These are phyloP conservation scores for Verticillium longisporum DNA, from an alignment of 2,329 filamentous ascomycete genomes.

Conservation along the genomic window DNA sequence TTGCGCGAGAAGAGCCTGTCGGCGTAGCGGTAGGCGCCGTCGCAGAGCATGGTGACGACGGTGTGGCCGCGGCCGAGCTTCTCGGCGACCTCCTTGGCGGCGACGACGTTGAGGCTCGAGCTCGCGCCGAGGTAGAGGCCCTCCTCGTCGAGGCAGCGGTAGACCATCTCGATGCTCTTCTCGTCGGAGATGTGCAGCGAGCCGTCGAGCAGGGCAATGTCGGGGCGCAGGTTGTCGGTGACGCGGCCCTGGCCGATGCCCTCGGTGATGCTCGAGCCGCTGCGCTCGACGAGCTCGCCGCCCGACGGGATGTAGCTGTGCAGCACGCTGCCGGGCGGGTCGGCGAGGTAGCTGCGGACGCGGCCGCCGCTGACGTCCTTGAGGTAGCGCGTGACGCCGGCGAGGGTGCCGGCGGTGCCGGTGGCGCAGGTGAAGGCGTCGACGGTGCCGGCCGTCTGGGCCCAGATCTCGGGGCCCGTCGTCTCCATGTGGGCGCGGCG, in stretches of 20 bases:
- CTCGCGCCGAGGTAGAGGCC: slow-evolving; percentile 92
- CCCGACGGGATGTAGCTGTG: slow-evolving; percentile 87
- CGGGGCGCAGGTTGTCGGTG: slow-evolving; percentile 87
- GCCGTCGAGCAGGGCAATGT: slow-evolving; percentile 78
- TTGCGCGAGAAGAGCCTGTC: slow-evolving; percentile 86
- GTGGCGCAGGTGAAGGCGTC: slow-evolving; percentile 96
- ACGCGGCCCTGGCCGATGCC: slow-evolving; percentile 95
- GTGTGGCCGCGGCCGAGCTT: slow-evolving; percentile 83
- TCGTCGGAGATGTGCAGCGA: slow-evolving; percentile 81
- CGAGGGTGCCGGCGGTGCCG: slow-evolving; percentile 85
- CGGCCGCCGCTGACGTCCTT: slow-evolving; percentile 73
- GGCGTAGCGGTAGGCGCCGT: slow-evolving; percentile 96
- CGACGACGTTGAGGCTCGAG: slow-evolving; percentile 89
- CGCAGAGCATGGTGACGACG: slow-evolving; percentile 88
- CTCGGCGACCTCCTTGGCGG: slow-evolving; percentile 88
- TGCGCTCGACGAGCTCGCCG: slow-evolving; percentile 73
- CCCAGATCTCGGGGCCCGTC: slow-evolving; percentile 95
- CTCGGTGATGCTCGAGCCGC: slow-evolving; percentile 88
- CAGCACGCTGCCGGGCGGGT: slow-evolving; percentile 88
- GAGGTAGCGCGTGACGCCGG: slow-evolving; percentile 79
- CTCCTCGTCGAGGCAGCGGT: slow-evolving; percentile 91
- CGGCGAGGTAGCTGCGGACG: slow-evolving; percentile 85
- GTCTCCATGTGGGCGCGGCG: slow-evolving; percentile 92
- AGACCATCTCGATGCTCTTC: slow-evolving; percentile 97
- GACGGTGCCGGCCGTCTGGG: slow-evolving; percentile 76